Evolutionary conservation across 495 filamentous ascomycete genomes (phyloP), one percentile per base, ranked within the genome.

Genomic region (Hyaloscypha finlandica): DNA sequence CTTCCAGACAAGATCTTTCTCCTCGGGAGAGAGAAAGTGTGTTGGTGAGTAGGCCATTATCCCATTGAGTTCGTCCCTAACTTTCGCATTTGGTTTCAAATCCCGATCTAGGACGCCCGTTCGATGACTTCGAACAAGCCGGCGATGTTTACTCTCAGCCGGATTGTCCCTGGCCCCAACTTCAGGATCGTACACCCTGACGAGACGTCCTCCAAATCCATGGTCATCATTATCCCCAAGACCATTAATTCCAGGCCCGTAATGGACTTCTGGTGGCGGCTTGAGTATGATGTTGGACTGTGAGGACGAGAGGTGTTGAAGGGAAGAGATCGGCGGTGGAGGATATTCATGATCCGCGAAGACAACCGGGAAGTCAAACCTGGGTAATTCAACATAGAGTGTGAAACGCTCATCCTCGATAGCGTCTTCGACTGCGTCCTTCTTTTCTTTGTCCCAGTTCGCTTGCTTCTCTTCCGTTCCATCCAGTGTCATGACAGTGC

Each of bases 1-100:
- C 70, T 94, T 92, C 95, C 95, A 99, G 35, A 99, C 84, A 12
- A 97, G 81, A 76, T 99, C 96, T 73, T 96, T 97, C 71, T 99
- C 96, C 70, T 96, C 92, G 0, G 90, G 83, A 4, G 87, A 90
- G 8, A 99, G 83, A 32, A 90, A 86, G 64, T 97, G 92, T 1
- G 94, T 97, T 5, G 95, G 95, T 11, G 94, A 92, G 72, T 98
- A 97, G 3, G 89, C 89, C 79, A 99, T 87, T 65, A 98, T 96
- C 42, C 83, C 79, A 74, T 97, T 97, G 25, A 99, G 79, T 70
- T 97, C 92, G 77, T 99, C 95, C 53, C 95, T 86, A 55, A 94
- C 92, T 77, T 97, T 96, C n/a, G 94, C 91, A 73, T 98, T 97
- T 2, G 95, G 95, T 74, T 94, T 97, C 64, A 97, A 78, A 71